Percentiles rank a stretch among this genome's conserved stretches.
Conservation (phyloP, 805 yeast species). For the Phaffomyces thermotolerans region DNA sequence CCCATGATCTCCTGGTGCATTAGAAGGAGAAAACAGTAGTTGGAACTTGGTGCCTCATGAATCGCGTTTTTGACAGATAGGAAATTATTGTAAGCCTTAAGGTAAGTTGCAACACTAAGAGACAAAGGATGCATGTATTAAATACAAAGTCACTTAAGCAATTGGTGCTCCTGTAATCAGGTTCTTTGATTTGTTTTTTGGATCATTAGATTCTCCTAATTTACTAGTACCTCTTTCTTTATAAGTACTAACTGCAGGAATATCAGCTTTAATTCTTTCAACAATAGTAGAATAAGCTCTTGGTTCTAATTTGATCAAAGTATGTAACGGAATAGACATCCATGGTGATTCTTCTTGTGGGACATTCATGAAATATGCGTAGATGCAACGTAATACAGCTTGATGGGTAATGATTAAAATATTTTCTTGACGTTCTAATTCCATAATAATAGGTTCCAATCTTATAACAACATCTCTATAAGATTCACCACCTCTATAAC, state of each 20-base stretch:
- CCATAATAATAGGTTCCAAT: conserved; percentile 97
- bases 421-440: conserved; percentile 93
- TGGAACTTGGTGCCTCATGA: too few species aligned
- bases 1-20: too few species aligned
- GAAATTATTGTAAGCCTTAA: too few species aligned
- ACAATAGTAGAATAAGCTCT: conserved; percentile 87
- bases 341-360: conserved; percentile 97
- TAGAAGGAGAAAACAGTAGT: too few species aligned
- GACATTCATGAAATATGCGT: conserved; percentile 97
- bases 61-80: too few species aligned
- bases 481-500: conserved; percentile 96
- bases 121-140: too few species aligned
- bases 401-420: conserved; percentile 95
- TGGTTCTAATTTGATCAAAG: conserved; percentile 91
- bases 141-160: not conserved
- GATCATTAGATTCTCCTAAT: conserved; percentile 31
- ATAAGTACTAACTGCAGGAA: conserved; percentile 96
- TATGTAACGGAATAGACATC: conserved; percentile 98
- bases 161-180: conserved; percentile 23
- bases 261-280: conserved; percentile 86
- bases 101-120: too few species aligned
- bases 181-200: conserved; percentile 18
- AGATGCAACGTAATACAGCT: conserved; percentile 91
- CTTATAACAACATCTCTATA: conserved; percentile 93
- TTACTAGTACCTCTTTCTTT: conserved; percentile 82